Percentiles rank a stretch among this genome's conserved stretches.
phyloP scores from a whole-genome alignment of 148 eudicot species.

The Rhododendron molle region DNA sequence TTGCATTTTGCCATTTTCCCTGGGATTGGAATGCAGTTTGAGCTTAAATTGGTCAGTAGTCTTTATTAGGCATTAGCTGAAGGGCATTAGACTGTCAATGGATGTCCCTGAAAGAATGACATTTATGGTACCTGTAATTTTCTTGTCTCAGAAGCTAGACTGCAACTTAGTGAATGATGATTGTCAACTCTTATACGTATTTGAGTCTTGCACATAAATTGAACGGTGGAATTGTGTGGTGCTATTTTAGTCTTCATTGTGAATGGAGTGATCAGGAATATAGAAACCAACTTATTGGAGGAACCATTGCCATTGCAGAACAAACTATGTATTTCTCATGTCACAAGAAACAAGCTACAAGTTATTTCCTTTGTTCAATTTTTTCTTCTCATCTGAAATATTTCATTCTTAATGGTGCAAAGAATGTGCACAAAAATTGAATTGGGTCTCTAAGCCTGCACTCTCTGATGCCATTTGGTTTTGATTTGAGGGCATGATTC shows the following conservation, averaged over 20 bases:
- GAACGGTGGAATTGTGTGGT: background rate
- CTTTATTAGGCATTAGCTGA: background rate
- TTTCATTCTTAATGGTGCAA: background rate
- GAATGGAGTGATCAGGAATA: background rate
- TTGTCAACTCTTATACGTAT: background rate
- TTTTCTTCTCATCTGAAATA: background rate
- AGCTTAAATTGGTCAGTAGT: conserved; percentile 4
- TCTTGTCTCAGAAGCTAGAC: background rate
- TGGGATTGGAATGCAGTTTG: background rate
- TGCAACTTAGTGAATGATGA: background rate
- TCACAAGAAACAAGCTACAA: background rate
- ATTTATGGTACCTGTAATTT: background rate
- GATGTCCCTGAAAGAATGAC: background rate
- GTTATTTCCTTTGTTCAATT: background rate
- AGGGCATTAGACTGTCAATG: background rate
- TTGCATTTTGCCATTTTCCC: background rate
- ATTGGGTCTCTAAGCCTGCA: too few species aligned
- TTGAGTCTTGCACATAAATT: background rate
- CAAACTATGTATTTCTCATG: background rate
- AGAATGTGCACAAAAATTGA: background rate
- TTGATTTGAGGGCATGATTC: too few species aligned
- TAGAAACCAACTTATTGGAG: background rate
- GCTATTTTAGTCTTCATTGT: background rate
- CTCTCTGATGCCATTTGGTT: too few species aligned
- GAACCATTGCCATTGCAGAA: background rate